Percentiles rank a stretch among this genome's conserved stretches.
These are phyloP conservation scores for Chaetothyriales sp. DNA, from an alignment of 2,329 filamentous ascomycete species.

Conservation along the genomic window DNA sequence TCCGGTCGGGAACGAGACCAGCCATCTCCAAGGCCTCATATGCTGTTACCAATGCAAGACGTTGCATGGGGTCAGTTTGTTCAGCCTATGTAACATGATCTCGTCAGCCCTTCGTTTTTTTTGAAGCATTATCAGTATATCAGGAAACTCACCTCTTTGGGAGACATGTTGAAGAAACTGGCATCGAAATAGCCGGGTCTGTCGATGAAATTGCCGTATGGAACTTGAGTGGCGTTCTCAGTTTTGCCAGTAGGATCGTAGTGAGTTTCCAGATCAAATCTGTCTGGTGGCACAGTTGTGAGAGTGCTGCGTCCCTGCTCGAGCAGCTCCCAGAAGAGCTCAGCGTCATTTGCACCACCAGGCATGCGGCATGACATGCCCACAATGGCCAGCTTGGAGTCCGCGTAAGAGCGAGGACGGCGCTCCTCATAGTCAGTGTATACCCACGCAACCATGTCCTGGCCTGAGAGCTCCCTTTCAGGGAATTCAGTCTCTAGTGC, in stretches of 20 bases:
- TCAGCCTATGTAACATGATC: neutral
- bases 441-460: neutral
- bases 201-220: slow-evolving; percentile 26
- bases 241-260: slow-evolving; percentile 21
- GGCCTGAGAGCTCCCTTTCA: neutral
- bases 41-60: slow-evolving; percentile 48
- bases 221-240: slow-evolving; percentile 20
- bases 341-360: slow-evolving; percentile 22
- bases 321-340: slow-evolving; percentile 25
- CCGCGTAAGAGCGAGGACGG: neutral
- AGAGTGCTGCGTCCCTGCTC: slow-evolving; percentile 21
- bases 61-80: slow-evolving; percentile 34
- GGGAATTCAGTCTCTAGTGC: neutral
- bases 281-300: slow-evolving; percentile 18
- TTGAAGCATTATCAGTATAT: too few species aligned
- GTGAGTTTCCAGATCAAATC: slow-evolving; percentile 24
- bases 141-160: slow-evolving; percentile 2
- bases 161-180: slow-evolving; percentile 27
- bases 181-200: slow-evolving; percentile 26
- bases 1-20: slow-evolving; percentile 53
- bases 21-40: slow-evolving; percentile 64
- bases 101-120: too few species aligned
- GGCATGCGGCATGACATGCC: slow-evolving; percentile 63
- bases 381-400: slow-evolving; percentile 45
- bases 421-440: too few species aligned